Evolutionary conservation across 1,284 basidiomycete species (phyloP).

Genomic region (Kalmanozyma brasiliensis): DNA sequence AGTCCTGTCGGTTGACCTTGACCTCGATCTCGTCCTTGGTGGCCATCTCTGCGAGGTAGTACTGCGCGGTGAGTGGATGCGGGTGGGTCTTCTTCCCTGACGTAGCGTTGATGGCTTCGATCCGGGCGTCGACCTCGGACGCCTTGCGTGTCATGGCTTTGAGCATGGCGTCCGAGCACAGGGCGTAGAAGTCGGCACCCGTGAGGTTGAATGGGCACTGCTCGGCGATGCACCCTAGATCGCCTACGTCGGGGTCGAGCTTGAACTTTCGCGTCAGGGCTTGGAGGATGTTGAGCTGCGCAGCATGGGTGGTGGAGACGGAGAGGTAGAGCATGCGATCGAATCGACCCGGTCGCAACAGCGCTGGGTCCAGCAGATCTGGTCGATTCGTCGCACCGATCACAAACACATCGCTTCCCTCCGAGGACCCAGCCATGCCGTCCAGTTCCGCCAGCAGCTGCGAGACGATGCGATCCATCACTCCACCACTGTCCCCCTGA

Average conservation of each 20-base stretch:
- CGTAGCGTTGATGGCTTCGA: conserved; percentile 54
- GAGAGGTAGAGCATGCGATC: conserved; percentile 97
- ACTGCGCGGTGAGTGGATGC: conserved; percentile 85
- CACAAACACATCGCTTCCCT: conserved; percentile 70
- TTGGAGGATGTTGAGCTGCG: conserved; percentile 86
- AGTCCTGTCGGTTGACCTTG: conserved; percentile 79
- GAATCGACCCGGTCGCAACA: conserved; percentile 75
- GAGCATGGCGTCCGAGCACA: conserved; percentile 95
- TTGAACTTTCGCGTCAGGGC: conserved; percentile 93
- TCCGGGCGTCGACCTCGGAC: conserved; percentile 73
- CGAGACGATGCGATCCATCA: conserved; percentile 70
- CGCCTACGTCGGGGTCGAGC: conserved; percentile 76
- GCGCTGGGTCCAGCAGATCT: conserved; percentile 70
- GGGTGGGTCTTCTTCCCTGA: conserved; percentile 71
- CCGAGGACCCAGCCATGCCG: conserved; percentile 68
- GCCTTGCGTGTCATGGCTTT: conserved; percentile 94
- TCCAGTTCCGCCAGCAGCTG: conserved; percentile 70
- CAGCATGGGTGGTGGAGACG: conserved; percentile 86
- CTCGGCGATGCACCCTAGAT: conserved; percentile 77
- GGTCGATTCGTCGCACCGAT: conserved; percentile 71
- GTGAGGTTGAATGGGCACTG: conserved; percentile 82
- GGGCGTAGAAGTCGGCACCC: conserved; percentile 94
- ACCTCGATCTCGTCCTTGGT: conserved; percentile 79
- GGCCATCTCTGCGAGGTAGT: conserved; percentile 89
- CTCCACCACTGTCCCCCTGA: conserved; percentile 70